A percentile compares a stretch with the other conserved stretches of the same genome.
Conservation (phyloP, 2,329 filamentous ascomycete species). For the Sporothrix phasma region DNA sequence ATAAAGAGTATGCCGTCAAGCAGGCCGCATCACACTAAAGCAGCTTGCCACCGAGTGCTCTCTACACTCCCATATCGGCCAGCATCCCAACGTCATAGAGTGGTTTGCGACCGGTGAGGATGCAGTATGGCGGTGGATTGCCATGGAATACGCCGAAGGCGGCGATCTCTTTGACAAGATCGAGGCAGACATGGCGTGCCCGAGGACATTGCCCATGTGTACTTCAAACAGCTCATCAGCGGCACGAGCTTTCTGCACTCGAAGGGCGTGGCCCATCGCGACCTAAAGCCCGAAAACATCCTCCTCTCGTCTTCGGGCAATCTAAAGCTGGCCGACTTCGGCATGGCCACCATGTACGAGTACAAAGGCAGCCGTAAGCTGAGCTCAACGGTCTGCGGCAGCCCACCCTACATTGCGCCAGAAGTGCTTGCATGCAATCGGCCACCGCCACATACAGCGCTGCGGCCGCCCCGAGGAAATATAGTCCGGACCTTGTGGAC, state of each 20-base stretch:
- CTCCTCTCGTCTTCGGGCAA: conserved; percentile 74
- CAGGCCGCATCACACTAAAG: conserved; percentile 80
- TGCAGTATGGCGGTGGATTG: conserved; percentile 85
- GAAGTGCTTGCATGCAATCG: conserved; percentile 59
- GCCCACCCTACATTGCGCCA: conserved; percentile 92
- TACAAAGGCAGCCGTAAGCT: conserved; percentile 75
- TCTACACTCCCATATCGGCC: conserved; percentile 77
- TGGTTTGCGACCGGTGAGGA: conserved; percentile 88
- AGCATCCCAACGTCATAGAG: conserved; percentile 87
- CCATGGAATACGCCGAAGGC: conserved; percentile 92
- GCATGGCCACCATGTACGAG: conserved; percentile 85
- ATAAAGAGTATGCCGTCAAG: conserved; percentile 87
- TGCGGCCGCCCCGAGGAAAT: conserved; percentile 35
- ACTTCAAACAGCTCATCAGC: conserved; percentile 84
- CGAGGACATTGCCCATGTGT: conserved; percentile 90
- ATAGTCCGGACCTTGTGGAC: conserved; percentile 72
- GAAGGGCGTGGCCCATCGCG: conserved; percentile 86
- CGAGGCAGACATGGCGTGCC: conserved; percentile 90
- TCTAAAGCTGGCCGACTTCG: conserved; percentile 93
- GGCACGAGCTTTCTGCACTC: conserved; percentile 93
- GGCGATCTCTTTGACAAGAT: conserved; percentile 99
- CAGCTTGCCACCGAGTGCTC: conserved; percentile 89
- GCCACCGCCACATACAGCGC: not conserved
- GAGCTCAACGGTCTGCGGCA: conserved; percentile 85
- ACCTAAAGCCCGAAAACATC: conserved; percentile 92